Conservation (phyloP, 2,329 filamentous ascomycete species). For the Venturia pyrina region DNA sequence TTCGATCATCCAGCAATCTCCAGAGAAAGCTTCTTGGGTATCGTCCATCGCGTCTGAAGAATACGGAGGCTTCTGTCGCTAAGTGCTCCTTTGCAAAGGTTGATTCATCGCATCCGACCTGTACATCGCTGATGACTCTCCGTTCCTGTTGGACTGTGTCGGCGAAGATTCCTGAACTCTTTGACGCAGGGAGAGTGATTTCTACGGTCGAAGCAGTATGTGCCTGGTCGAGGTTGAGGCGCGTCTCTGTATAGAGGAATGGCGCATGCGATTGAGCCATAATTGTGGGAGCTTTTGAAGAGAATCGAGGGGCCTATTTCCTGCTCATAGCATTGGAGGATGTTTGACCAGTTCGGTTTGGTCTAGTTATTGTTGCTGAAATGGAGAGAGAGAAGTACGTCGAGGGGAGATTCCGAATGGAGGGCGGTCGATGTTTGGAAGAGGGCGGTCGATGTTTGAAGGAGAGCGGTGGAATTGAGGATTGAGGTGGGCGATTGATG, state of each 20-base stretch:
- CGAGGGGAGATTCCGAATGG: not conserved
- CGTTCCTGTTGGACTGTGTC: not conserved
- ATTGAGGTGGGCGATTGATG: not conserved
- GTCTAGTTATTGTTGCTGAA: not conserved
- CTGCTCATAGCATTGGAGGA: slow-evolving; percentile 37
- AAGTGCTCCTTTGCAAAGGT: slow-evolving; percentile 63
- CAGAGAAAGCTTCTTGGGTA: slow-evolving; percentile 83
- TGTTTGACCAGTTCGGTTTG: slow-evolving; percentile 48
- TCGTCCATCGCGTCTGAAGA: slow-evolving; percentile 67
- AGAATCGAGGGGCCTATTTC: not conserved
- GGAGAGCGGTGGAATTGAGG: not conserved
- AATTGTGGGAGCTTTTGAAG: slow-evolving; percentile 22
- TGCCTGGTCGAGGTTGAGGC: slow-evolving; percentile 68
- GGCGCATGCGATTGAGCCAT: slow-evolving; percentile 56
- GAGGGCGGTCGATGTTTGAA: no score
- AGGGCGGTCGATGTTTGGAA: no score
- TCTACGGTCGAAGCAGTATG: slow-evolving; percentile 60
- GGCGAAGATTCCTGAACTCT: not conserved
- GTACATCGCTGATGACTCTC: slow-evolving; percentile 25
- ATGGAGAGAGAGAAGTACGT: not conserved
- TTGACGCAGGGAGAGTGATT: slow-evolving; percentile 34
- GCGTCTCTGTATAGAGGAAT: slow-evolving; percentile 76
- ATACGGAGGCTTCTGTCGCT: slow-evolving; percentile 70
- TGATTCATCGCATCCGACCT: slow-evolving; percentile 53
- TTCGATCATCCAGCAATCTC: slow-evolving; percentile 74